phyloP scores from a whole-genome alignment of 1,284 basidiomycete genomes.

The Athelia psychrophila region DNA sequence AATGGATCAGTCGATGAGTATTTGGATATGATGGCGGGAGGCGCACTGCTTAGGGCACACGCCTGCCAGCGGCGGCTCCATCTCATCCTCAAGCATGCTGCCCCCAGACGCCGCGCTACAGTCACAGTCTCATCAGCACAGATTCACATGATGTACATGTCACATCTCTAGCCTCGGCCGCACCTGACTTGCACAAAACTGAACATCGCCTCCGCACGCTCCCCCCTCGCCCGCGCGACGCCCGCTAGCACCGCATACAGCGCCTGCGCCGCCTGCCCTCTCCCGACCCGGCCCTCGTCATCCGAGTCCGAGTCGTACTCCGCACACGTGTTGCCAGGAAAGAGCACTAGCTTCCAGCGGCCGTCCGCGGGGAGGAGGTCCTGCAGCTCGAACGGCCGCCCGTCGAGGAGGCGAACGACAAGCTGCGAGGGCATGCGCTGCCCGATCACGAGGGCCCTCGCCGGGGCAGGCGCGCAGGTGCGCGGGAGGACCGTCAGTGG shows the following conservation, averaged over 20 bases:
- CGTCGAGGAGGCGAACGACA: constrained; percentile 63
- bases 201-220: constrained; percentile 35
- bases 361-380: constrained; percentile 65
- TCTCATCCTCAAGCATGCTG: constrained; percentile 42
- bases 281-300: constrained; percentile 30
- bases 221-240: no score
- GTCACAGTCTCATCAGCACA: constrained; percentile 39
- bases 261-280: constrained; percentile 16
- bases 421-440: constrained; percentile 57
- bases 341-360: constrained; percentile 74
- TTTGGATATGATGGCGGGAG: constrained; percentile 29
- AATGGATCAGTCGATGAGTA: background rate
- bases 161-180: constrained; percentile 28
- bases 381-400: constrained; percentile 63
- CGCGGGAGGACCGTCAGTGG: constrained; percentile 48
- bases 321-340: constrained; percentile 57
- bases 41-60: constrained; percentile 62
- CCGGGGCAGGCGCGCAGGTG: constrained; percentile 39
- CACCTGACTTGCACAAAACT: constrained; percentile 52
- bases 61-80: constrained; percentile 46
- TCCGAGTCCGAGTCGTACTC: constrained; percentile 25
- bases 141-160: constrained; percentile 55
- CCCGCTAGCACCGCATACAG: no score
- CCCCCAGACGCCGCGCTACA: constrained; percentile 31
- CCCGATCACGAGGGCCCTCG: constrained; percentile 50